Evolutionary conservation across 495 filamentous ascomycete species (phyloP).

Genomic region (Elasticomyces elasticus): DNA sequence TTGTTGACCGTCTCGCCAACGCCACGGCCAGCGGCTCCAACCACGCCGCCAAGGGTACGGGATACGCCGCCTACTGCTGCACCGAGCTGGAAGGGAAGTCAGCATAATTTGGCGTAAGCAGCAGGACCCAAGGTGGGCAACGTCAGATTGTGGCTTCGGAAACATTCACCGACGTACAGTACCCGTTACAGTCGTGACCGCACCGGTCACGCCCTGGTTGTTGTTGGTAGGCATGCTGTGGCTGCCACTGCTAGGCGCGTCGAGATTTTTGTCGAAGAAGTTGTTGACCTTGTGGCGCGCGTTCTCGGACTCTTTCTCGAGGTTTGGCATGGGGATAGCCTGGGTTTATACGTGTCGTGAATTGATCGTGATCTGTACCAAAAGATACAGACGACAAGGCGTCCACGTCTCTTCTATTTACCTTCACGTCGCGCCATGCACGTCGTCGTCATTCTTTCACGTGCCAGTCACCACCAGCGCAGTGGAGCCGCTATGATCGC

Average conservation of each 20-base stretch:
- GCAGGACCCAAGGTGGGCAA: neutral
- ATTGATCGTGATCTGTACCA: neutral
- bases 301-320: neutral
- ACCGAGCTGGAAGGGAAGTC: constrained; percentile 7
- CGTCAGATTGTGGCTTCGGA: neutral
- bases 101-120: too few relatives aligned
- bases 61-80: constrained; percentile 15
- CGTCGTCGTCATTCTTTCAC: neutral
- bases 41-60: constrained; percentile 12
- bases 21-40: constrained; percentile 13
- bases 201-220: constrained; percentile 3
- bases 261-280: constrained; percentile 5
- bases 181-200: constrained; percentile 7
- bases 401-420: neutral
- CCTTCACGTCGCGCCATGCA: neutral
- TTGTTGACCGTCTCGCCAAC: constrained; percentile 14
- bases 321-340: neutral
- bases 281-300: constrained; percentile 6
- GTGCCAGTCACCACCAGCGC: neutral
- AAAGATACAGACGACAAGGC: neutral
- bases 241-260: neutral
- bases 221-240: constrained; percentile 5
- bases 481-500: neutral
- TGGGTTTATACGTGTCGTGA: too few relatives aligned
- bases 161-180: constrained; percentile 8